phyloP scores from a whole-genome alignment of 2,329 filamentous ascomycete genomes.

The Trichophyton verrucosum region DNA sequence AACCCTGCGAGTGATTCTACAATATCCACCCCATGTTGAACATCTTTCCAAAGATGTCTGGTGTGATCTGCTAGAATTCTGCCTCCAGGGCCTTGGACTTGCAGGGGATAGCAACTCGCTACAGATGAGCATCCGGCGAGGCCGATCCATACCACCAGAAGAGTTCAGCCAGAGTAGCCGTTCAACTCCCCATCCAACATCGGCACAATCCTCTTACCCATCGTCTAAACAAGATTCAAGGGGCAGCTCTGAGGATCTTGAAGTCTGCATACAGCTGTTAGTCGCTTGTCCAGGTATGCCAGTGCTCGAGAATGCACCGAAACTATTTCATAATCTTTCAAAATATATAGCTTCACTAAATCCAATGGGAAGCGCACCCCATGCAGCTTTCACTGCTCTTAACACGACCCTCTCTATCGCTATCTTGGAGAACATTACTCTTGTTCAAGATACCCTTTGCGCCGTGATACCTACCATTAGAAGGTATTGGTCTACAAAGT shows the following conservation, averaged over 20 bases:
- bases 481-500: slow-evolving; percentile 65
- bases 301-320: slow-evolving; percentile 43
- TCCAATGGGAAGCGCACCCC: slow-evolving; percentile 52
- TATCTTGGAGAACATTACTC: slow-evolving; percentile 54
- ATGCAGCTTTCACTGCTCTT: slow-evolving; percentile 61
- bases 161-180: slow-evolving; percentile 19
- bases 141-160: slow-evolving; percentile 19
- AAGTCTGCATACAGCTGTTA: slow-evolving; percentile 55
- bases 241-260: slow-evolving; percentile 40
- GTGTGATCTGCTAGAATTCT: slow-evolving; percentile 59
- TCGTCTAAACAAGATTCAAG: slow-evolving; percentile 12
- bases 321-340: slow-evolving; percentile 45
- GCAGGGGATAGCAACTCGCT: slow-evolving; percentile 19
- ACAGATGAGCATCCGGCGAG: slow-evolving; percentile 21
- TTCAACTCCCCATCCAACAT: slow-evolving; percentile 21
- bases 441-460: slow-evolving; percentile 49
- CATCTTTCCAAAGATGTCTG: slow-evolving; percentile 59
- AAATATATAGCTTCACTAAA: slow-evolving; percentile 50
- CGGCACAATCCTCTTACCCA: slow-evolving; percentile 12
- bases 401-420: slow-evolving; percentile 57
- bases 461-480: slow-evolving; percentile 59
- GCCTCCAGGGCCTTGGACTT: slow-evolving; percentile 44
- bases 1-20: slow-evolving; percentile 56
- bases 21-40: slow-evolving; percentile 65
- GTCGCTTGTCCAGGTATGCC: slow-evolving; percentile 57